These are phyloP conservation scores for Stachybotrys chlorohalonatus DNA, from an alignment of 2,329 filamentous ascomycete genomes.

Conservation along the genomic window DNA sequence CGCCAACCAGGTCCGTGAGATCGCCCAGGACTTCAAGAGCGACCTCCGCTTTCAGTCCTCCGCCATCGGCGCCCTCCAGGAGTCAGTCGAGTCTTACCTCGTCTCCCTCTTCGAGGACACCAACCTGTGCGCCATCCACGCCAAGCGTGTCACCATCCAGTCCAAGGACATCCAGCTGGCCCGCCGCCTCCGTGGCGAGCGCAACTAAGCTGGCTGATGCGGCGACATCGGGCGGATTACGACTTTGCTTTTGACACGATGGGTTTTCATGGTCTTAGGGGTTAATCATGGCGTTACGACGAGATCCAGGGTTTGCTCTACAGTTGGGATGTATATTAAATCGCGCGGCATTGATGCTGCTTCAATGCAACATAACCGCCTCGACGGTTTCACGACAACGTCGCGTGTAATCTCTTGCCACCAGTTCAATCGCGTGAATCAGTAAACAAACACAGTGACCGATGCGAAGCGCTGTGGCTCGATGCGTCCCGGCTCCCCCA, in stretches of 20 bases:
- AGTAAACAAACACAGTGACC: too few species aligned
- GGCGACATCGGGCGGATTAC: slow-evolving; percentile 24
- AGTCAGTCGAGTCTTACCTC: slow-evolving; percentile 97
- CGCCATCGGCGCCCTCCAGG: slow-evolving; percentile 93
- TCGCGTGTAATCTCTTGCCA: neutral
- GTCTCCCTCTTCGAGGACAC: slow-evolving; percentile 98
- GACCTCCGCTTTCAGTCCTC: slow-evolving; percentile 97
- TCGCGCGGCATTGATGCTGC: slow-evolving; percentile 11
- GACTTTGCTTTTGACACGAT: slow-evolving; percentile 30
- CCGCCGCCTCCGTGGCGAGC: slow-evolving; percentile 88
- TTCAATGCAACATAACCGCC: slow-evolving; percentile 10
- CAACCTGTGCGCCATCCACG: slow-evolving; percentile 97
- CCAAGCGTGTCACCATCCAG: slow-evolving; percentile 98
- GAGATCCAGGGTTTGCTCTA: slow-evolving; percentile 28
- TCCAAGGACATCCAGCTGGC: slow-evolving; percentile 96
- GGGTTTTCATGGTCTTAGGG: slow-evolving; percentile 27
- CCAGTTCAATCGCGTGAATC: too few species aligned
- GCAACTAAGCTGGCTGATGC: slow-evolving; percentile 52
- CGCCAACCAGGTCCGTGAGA: slow-evolving; percentile 69
- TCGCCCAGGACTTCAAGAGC: slow-evolving; percentile 91
- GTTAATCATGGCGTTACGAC: slow-evolving; percentile 37
- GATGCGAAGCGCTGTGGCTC: too few species aligned
- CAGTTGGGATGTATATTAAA: slow-evolving; percentile 35
- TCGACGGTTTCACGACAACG: neutral
- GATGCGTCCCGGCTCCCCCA: too few species aligned